Evolutionary conservation across 192 early-diverging fungal species (phyloP), one percentile per base, ranked within the genome.

Genomic region (Lunasporangiospora selenospora): DNA sequence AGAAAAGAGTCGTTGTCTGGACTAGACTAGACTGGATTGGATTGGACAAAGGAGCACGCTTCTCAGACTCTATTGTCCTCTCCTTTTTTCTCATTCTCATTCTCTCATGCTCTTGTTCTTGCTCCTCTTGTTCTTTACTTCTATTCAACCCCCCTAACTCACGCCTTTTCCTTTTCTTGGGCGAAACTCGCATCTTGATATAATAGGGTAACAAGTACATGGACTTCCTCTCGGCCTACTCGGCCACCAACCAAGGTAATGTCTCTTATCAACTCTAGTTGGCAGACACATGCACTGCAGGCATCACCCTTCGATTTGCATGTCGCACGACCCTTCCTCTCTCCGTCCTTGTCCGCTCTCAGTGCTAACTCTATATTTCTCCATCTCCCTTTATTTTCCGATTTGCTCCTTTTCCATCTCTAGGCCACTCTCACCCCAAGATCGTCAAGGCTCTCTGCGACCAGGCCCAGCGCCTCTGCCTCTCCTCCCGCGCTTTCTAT

Each of bases 401-500:
- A 47, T 26, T 13, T 26, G 21, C 29, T 21, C 21, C 45, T 47
- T 21, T 27, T 15, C 2, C 45, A 47, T 15, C 26, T 15, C 45
- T 4, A 65, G 91, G 95, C 50, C 97, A 99, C 79, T 93, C 90
- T 59, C 97, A 99, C 71, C 97, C 97, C 42, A 94, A 90, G 79
- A 97, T 99, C 52, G 82, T 99, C 61, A 77, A 88, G 63, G 93
- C 95, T 1, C 83, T 99, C 26, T 87, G 89, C 39, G 90, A 95
- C 53, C 97, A 99, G 81, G 93, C 97, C 2, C 81, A 86, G 39
- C 87, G 79, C 58, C 84, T 98, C 26, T 86, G 90, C 21, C 84
- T 99, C 48, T 90, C 86, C 51, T 99, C 97, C 40, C 87, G 97
- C 36, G 97, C 97, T 6, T 99, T 99, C 80, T 93, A 96, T 83